These are phyloP conservation scores for Blastocystis sp. DNA, from an alignment of 352 stramenopile genomes.

Conservation along the genomic window DNA sequence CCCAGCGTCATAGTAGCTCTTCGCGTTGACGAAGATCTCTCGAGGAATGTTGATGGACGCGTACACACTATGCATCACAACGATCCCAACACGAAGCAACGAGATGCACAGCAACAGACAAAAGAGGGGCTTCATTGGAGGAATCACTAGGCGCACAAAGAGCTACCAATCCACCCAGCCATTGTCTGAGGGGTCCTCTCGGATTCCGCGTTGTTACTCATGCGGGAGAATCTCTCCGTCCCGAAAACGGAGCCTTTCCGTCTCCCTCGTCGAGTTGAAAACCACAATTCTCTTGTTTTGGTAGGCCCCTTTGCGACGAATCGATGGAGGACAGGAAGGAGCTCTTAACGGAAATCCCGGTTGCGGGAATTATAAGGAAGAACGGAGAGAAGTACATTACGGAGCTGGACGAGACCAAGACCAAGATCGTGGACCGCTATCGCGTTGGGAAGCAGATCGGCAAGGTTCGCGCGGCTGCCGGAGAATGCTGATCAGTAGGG, in stretches of 20 bases:
- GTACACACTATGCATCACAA: neutral
- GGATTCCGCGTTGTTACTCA: too few relatives aligned
- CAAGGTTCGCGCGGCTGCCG: neutral
- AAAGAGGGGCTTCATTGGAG: neutral
- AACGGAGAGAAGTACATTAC: slow-evolving; percentile 60
- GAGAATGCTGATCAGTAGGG: slow-evolving; percentile 7
- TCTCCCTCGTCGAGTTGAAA: too few relatives aligned
- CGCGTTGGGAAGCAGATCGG: slow-evolving; percentile 58
- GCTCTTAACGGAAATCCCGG: neutral
- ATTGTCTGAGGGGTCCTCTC: too few relatives aligned
- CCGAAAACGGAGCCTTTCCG: too few relatives aligned
- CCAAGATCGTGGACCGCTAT: slow-evolving; percentile 47
- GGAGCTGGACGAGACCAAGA: slow-evolving; percentile 63
- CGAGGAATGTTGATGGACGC: neutral
- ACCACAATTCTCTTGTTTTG: too few relatives aligned
- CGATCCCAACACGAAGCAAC: neutral
- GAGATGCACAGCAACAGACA: slow-evolving; percentile 15
- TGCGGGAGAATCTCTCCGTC: too few relatives aligned
- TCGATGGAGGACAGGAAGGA: slow-evolving; percentile 6
- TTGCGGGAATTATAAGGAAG: slow-evolving; percentile 44
- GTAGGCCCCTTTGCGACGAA: neutral
- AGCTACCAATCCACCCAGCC: too few relatives aligned
- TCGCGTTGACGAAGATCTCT: slow-evolving; percentile 2
- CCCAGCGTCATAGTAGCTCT: slow-evolving; percentile 43
- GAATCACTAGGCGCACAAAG: too few relatives aligned